Percentiles rank a stretch among this genome's conserved stretches.
Conservation (phyloP, 768 basidiomycete genomes). For the Rhodotorula kratochvilovae region DNA sequence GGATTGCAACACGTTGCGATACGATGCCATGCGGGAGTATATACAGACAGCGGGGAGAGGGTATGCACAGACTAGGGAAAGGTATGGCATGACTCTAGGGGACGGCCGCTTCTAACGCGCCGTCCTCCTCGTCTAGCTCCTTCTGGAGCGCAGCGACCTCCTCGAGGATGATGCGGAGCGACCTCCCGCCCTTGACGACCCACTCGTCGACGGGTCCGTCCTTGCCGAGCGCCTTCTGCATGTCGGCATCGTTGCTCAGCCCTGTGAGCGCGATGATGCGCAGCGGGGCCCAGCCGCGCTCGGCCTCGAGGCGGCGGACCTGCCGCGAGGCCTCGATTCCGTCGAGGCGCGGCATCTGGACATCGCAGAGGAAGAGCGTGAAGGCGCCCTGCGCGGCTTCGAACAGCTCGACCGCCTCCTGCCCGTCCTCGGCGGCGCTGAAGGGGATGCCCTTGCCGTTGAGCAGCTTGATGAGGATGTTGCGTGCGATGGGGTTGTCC, state of each 20-base stretch:
- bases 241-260: conserved; percentile 19
- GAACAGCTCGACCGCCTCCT: conserved; percentile 24
- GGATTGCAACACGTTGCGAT: too few relatives aligned
- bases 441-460: conserved; percentile 21
- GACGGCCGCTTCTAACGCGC: neutral
- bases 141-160: conserved; percentile 15
- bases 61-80: too few relatives aligned
- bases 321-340: conserved; percentile 15
- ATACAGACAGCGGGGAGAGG: too few relatives aligned
- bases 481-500: conserved; percentile 28
- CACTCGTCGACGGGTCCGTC: conserved; percentile 25
- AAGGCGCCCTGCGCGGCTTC: neutral
- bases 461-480: conserved; percentile 31
- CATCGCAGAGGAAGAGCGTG: conserved; percentile 4
- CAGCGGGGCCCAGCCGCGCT: neutral
- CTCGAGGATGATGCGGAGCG: conserved; percentile 18
- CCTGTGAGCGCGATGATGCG: conserved; percentile 30
- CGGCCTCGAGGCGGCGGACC: conserved; percentile 20
- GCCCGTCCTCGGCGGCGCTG: conserved; percentile 25
- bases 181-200: conserved; percentile 34
- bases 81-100: neutral
- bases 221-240: conserved; percentile 9
- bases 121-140: conserved; percentile 3
- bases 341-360: conserved; percentile 32
- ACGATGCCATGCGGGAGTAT: too few relatives aligned